Evolutionary conservation across 805 yeast species (phyloP), one percentile per base, ranked within the genome.

Genomic region (Candida methanosorbosa): DNA sequence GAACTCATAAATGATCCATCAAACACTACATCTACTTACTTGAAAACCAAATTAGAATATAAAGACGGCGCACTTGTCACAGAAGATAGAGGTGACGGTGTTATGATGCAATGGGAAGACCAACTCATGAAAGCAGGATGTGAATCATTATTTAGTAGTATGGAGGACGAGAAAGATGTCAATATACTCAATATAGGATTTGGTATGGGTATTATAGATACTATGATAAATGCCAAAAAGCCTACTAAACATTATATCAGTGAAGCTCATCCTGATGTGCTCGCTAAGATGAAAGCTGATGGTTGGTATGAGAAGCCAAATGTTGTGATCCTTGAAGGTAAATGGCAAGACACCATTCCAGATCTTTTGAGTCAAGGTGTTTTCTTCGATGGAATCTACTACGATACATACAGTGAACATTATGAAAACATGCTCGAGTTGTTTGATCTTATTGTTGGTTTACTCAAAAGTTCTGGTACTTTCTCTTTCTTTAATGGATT

Each of bases 101-200:
- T 88, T 3, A 88, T 88, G 97, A 88, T 88, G 97, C 81, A 81
- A 46, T 88, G 97, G 97, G 97, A 88, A 54, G 68, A 75, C 4
- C 72, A 76, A 16, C 64, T 88, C 37, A 88, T 88, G 97, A 63
- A 68, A 34, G 66, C 78, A 13, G 94, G 94, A 1, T 81, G 94
- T 36, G 77, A 81, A 23, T 63, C 90, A 0, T 53, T 90, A n/a
- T 78, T 80, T 52, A 63, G 63, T 32, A 63, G 73, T 1, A 46
- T 59, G 11, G 54, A 48, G 7, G 59, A 46, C 20, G 56, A 51
- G 2, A 54, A 53, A 1, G 63, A 66, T 24, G 52, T 64, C 9
- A 70, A 63, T 27, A 75, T 90, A 2, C 62, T 90, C 25, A 88
- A 88, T 49, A 83, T 88, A 27, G 97, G 97, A 0, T 88, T 90